Evolutionary conservation across 176 grass and related monocot genomes (phyloP), one percentile per base, ranked within the genome.

Genomic region (Bromus sterilis): DNA sequence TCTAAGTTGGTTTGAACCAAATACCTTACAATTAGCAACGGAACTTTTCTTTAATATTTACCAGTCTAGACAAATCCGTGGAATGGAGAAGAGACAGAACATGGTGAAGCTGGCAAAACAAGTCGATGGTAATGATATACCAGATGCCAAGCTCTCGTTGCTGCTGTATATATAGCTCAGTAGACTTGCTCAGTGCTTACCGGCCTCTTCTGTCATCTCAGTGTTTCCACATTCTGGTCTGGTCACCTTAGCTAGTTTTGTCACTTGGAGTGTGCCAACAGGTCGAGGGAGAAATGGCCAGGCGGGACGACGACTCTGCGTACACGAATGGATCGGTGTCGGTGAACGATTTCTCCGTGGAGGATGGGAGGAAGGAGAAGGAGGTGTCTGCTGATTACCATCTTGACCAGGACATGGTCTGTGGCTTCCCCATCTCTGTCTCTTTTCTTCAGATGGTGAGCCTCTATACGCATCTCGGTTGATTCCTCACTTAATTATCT

Each of bases 241-340:
- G 16, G 21, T 60, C 13, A 3, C 6, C 56, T 24, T 11, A 62
- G 41, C 32, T 10, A 64, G 42, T 36, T 44, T 65, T 31, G 76
- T 58, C 73, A 58, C 21, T 16, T 29, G 0, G 21, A 8, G 18
- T 31, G 57, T 13, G 20, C 1, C 31, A 35, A 20, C 1, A 43
- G 33, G 21, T 11, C 60, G 48, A 65, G 66, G 2, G 0, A 25
- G 26, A 85, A 9, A 87, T 86, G 84, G 88, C 74, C 9, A 41
- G 76, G 74, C 36, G 84, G 78, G 88, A 87, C 29, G 80, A 84
- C 15, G 75, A 83, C 24, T 86, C 87, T 0, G 68, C 68, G 18
- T 77, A 83, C 66, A 74, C 69, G 25, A 87, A 90, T 14, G 88
- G 76, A 43, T 89, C 87, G 1, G 53, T 82, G 74, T 89, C 87